Base-by-base conservation (phyloP, 1,139 yeast genomes). In the Suhomyces maxii region DNA sequence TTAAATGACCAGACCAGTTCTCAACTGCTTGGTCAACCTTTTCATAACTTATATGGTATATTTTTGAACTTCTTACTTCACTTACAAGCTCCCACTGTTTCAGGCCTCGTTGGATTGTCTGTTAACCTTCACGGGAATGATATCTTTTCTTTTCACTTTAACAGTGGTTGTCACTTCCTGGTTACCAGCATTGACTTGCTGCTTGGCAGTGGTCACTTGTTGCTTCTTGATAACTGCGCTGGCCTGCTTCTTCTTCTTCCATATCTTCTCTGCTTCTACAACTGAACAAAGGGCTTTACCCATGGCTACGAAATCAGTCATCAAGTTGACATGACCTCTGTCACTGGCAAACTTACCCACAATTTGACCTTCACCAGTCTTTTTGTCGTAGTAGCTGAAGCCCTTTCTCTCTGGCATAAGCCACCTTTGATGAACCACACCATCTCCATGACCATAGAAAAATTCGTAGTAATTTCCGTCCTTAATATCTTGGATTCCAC, bases 371-470 rank as follows among this genome's bases (percentile, higher is more conserved):
- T 54, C 53, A 2, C 72, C 71, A 0, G 71, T 63, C 11, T 54
- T 55, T 8, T 61, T 58, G 48, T 75, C 64, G 47, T 60, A 71
- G 26, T 54, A 55, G 0, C 77, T 69, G 59, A 85, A 89, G 0
- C 95, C 95, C 53, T 76, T 74, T 26, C 71, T 67, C 56, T 85
- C 86, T 0, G 97, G 97, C 82, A 89, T 80, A 36, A 88, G 66
- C 84, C 91, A 85, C 52, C 81, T 81, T 56, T 85, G 89, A 64
- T 88, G 89, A 1, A 89, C 87, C 12, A 90, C 97, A 32, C 97
- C 97, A 60, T 90, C 97, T 7, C 97, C 97, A 8, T 90, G 90
- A 0, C 96, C 96, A 61, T 88, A 89, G 55, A 78, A 80, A 55
- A 89, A 85, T 54, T 87, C 84, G 53, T 79, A 82, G 64, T 87